These are phyloP conservation scores for Phytophthora boehmeriae DNA, from an alignment of 352 stramenopile genomes.

Conservation along the genomic window DNA sequence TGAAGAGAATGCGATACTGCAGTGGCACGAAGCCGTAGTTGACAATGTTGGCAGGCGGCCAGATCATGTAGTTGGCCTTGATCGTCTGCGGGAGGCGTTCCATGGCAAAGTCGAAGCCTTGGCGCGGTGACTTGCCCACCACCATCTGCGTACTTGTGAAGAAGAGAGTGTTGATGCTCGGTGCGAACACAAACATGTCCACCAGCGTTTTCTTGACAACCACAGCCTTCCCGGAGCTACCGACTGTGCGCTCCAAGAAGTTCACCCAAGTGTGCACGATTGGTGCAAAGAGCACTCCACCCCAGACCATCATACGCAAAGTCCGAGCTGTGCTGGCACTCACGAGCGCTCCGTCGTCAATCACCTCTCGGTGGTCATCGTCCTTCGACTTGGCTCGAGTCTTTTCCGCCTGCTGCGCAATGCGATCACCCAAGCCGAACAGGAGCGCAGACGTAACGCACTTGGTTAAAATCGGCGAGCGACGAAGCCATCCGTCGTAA, in stretches of 20 bases:
- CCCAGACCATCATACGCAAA: constrained; percentile 84
- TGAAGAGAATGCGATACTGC: constrained; percentile 49
- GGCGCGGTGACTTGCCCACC: constrained; percentile 24
- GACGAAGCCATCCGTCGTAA: constrained; percentile 52
- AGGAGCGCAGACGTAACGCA: constrained; percentile 56
- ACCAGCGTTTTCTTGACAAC: constrained; percentile 51
- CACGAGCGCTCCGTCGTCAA: constrained; percentile 15
- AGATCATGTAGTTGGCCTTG: constrained; percentile 50
- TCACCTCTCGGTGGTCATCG: constrained; percentile 3
- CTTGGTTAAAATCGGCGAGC: constrained; percentile 61
- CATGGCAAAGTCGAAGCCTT: constrained; percentile 34
- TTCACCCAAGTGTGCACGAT: constrained; percentile 89
- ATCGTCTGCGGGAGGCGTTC: constrained; percentile 41
- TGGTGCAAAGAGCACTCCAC: constrained; percentile 80
- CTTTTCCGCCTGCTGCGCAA: constrained; percentile 52
- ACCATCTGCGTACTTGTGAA: constrained; percentile 49
- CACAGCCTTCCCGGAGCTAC: constrained; percentile 33
- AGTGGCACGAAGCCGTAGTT: constrained; percentile 48
- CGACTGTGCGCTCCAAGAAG: constrained; percentile 63
- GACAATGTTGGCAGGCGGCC: constrained; percentile 44
- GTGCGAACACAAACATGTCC: constrained; percentile 43
- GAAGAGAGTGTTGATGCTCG: constrained; percentile 44
- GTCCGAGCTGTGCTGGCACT: constrained; percentile 44
- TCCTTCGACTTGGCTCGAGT: constrained; percentile 4
- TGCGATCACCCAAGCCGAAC: constrained; percentile 57